phyloP scores from a whole-genome alignment of 805 yeast species.

The Candida sonorensis region DNA sequence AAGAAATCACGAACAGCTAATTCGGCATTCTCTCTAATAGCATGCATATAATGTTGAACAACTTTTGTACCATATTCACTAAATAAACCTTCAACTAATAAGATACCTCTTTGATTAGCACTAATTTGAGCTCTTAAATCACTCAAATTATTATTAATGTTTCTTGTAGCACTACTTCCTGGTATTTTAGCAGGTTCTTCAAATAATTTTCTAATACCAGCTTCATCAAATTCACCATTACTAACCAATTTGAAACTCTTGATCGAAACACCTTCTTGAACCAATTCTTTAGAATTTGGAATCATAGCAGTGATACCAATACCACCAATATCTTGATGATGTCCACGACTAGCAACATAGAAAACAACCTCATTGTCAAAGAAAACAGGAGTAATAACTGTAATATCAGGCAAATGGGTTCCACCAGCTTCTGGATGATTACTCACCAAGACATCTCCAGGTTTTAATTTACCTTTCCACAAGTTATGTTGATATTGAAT shows the following conservation, averaged over 20 bases:
- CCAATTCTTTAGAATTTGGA: conserved; percentile 43
- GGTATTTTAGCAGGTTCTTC: conserved; percentile 40
- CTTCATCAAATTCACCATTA: conserved; percentile 44
- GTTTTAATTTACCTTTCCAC: conserved; percentile 30
- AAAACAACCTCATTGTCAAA: conserved; percentile 35
- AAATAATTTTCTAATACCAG: conserved; percentile 36
- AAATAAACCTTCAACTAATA: conserved; percentile 33
- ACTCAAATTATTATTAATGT: conserved; percentile 43
- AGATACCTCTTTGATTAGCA: conserved; percentile 43
- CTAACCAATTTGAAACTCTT: conserved; percentile 41
- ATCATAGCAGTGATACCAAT: conserved; percentile 50
- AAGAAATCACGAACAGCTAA: conserved; percentile 30
- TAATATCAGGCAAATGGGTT: conserved; percentile 41
- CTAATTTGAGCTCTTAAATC: conserved; percentile 40
- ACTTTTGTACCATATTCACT: conserved; percentile 33
- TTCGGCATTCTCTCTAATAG: conserved; percentile 37
- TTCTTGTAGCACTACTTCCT: conserved; percentile 49
- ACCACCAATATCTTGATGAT: conserved; percentile 56
- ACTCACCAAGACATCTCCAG: conserved; percentile 35
- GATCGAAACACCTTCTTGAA: conserved; percentile 50
- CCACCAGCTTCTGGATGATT: conserved; percentile 38
- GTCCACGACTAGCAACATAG: conserved; percentile 53
- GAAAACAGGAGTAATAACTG: conserved; percentile 49
- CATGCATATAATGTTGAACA: conserved; percentile 38
- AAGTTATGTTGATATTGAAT: conserved; percentile 30